These are phyloP conservation scores for Cladophialophora psammophila DNA, from an alignment of 2,329 filamentous ascomycete genomes.

Conservation along the genomic window DNA sequence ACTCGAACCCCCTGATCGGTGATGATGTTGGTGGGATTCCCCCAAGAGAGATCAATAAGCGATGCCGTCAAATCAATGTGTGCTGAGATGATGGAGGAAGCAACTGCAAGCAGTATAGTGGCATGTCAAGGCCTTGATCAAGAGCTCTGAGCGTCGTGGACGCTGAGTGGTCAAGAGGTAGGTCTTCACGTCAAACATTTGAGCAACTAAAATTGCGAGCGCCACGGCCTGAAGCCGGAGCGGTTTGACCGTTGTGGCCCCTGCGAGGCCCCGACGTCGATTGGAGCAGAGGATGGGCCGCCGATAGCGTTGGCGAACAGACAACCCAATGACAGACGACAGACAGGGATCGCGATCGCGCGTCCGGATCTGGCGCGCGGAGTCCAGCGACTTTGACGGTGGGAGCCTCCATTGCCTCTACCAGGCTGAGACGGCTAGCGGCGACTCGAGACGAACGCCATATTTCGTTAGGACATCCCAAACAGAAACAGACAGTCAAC, in stretches of 20 bases:
- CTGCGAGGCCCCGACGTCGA: conserved; percentile 16
- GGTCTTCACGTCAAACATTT: conserved; percentile 38
- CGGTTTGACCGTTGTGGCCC: conserved; percentile 38
- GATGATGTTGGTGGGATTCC: not conserved
- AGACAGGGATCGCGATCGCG: conserved; percentile 27
- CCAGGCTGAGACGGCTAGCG: conserved; percentile 33
- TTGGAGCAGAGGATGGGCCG: conserved; percentile 21
- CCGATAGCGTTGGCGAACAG: conserved; percentile 21
- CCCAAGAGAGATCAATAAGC: conserved; percentile 7
- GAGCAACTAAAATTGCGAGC: conserved; percentile 35
- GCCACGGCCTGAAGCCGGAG: conserved; percentile 32
- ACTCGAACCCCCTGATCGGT: not conserved
- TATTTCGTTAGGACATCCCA: conserved; percentile 19
- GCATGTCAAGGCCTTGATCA: conserved; percentile 18
- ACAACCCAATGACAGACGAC: conserved; percentile 16
- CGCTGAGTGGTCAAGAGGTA: conserved; percentile 23
- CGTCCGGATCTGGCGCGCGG: conserved; percentile 28
- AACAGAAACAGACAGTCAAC: conserved; percentile 16
- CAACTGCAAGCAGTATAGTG: conserved; percentile 1
- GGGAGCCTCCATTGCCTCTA: conserved; percentile 4
- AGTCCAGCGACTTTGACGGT: conserved; percentile 13
- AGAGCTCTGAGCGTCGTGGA: conserved; percentile 5
- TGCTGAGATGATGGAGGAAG: conserved; percentile 5
- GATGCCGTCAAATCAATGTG: conserved; percentile 3
- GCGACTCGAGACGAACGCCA: conserved; percentile 30